Conservation (phyloP, 139 green algal species). For the Raphidocelis subcapitata region DNA sequence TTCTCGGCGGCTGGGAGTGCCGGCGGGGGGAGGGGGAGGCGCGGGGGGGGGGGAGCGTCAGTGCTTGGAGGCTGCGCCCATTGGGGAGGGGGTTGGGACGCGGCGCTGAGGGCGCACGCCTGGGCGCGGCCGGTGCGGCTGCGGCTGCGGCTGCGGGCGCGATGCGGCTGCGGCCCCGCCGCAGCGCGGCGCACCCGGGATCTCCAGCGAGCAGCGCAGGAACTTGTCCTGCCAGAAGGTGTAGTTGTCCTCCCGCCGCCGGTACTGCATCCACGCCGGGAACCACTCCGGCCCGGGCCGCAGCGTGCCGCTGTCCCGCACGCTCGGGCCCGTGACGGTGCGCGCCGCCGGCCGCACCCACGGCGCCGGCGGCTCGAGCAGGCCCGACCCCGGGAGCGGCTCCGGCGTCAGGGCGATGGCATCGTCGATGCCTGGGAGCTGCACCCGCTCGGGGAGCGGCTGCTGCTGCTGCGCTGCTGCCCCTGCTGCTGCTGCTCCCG, state of each 20-base stretch:
- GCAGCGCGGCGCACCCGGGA: constrained; percentile 53
- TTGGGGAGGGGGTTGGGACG: background rate
- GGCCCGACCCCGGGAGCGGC: background rate
- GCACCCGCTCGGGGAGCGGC: no score
- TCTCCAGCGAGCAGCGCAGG: constrained; percentile 43
- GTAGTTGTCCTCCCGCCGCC: constrained; percentile 53
- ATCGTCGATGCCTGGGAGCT: no score
- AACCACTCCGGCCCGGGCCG: constrained; percentile 47
- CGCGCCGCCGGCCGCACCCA: constrained; percentile 19
- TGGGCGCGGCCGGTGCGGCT: no score
- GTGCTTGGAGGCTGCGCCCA: no score
- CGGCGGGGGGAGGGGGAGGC: no score
- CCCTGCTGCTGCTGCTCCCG: no score
- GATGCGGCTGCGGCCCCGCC: no score
- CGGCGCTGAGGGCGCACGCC: background rate
- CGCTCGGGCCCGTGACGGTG: constrained; percentile 22
- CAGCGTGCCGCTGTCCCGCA: constrained; percentile 43
- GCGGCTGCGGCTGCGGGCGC: no score
- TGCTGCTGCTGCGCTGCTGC: no score
- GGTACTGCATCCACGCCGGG: constrained; percentile 59
- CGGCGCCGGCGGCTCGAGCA: background rate
- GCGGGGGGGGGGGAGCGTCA: no score
- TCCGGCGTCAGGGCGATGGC: background rate
- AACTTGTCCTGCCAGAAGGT: constrained; percentile 66
- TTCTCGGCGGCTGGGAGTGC: constrained; percentile 45